A percentile compares a stretch with the other conserved stretches of the same genome.
Evolutionary conservation across 108 stramenopile species (phyloP).

Genomic region (Skeletonema menzelii): DNA sequence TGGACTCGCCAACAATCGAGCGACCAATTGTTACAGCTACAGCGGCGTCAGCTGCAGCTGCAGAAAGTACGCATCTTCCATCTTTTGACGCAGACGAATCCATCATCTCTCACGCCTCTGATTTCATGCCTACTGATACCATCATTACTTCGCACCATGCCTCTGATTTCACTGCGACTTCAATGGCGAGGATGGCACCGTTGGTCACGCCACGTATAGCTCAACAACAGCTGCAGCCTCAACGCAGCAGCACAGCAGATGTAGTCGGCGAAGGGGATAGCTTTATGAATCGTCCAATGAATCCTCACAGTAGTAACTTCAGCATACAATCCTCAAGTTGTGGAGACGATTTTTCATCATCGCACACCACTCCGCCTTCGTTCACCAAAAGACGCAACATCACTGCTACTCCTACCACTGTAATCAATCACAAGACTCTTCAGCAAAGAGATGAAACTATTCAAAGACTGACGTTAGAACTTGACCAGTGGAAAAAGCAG

Average conservation of each 20-base stretch:
- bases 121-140: neutral
- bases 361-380: neutral
- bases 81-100: neutral
- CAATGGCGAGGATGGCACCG: neutral
- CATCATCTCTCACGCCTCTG: neutral
- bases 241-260: neutral
- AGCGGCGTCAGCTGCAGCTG: neutral
- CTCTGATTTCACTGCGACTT: neutral
- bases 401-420: neutral
- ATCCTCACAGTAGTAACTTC: neutral
- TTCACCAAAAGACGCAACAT: neutral
- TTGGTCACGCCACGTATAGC: neutral
- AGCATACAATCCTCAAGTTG: neutral
- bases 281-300: neutral
- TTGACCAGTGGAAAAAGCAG: conserved; percentile 1
- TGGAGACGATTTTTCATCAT: neutral
- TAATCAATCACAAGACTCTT: neutral
- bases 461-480: neutral
- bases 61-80: neutral
- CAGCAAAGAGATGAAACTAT: neutral
- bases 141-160: neutral
- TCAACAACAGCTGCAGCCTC: neutral
- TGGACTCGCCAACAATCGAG: neutral
- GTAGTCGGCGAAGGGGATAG: neutral
- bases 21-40: neutral